Evolutionary conservation across 192 early-diverging fungal species (phyloP).

Genomic region (Coemansia aciculifera): DNA sequence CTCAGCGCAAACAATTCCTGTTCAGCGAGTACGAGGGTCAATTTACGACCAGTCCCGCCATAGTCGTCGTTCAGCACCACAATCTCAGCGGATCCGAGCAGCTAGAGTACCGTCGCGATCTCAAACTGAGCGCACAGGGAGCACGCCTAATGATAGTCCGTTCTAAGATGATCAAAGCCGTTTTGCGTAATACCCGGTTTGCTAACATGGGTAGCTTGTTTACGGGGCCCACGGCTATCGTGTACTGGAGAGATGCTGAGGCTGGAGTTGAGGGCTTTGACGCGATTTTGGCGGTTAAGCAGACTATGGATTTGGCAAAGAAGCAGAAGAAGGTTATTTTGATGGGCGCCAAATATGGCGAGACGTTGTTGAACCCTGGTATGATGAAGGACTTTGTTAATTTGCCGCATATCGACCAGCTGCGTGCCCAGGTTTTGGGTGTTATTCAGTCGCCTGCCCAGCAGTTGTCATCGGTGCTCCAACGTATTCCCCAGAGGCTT

Average conservation of each 20-base stretch:
- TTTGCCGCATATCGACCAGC: slow-evolving; percentile 34
- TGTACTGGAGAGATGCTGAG: slow-evolving; percentile 28
- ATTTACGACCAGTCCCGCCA: slow-evolving; percentile 21
- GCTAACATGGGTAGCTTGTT: slow-evolving; percentile 42
- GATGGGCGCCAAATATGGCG: slow-evolving; percentile 43
- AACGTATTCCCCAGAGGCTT: slow-evolving; percentile 47
- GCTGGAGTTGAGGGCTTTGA: not conserved
- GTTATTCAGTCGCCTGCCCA: slow-evolving; percentile 40
- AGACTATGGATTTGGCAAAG: slow-evolving; percentile 28
- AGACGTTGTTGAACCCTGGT: slow-evolving; percentile 36
- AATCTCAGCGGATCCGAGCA: slow-evolving; percentile 48
- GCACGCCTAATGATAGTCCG: slow-evolving; percentile 46
- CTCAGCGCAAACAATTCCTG: slow-evolving; percentile 51
- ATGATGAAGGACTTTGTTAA: slow-evolving; percentile 44
- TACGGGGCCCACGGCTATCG: slow-evolving; percentile 45
- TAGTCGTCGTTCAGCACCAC: slow-evolving; percentile 49
- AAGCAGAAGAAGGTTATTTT: slow-evolving; percentile 42
- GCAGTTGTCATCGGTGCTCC: slow-evolving; percentile 26
- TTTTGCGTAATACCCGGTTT: slow-evolving; percentile 43
- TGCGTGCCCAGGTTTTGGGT: slow-evolving; percentile 50
- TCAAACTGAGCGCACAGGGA: slow-evolving; percentile 28
- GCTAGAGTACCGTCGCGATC: slow-evolving; percentile 24
- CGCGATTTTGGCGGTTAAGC: slow-evolving; percentile 14
- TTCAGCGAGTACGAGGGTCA: slow-evolving; percentile 49
- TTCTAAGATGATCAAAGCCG: slow-evolving; percentile 47